Base-by-base conservation (phyloP, 192 early-diverging fungal species). In the Chytriomyces confervae region DNA sequence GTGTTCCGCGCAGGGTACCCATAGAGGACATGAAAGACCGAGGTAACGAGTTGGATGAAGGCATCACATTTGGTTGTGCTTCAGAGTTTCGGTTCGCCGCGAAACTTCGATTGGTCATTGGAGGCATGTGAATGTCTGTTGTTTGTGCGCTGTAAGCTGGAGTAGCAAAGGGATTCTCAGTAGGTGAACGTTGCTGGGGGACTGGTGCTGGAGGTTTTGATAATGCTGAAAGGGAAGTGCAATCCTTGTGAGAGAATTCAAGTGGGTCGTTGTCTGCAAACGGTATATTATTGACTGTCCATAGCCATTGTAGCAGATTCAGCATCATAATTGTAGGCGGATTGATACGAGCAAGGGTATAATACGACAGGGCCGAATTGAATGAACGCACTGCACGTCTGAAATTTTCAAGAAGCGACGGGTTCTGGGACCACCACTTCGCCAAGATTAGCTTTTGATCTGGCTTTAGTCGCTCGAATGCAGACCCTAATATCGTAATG, bases 231-330 rank as follows among this genome's bases (percentile, higher is more conserved):
- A 43, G 13, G 27, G 27, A 18, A 66, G 72, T 74, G 6, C 27
- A 16, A 44, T 74, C 72, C 8, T 2, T 36, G 61, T 74, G 61
- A n/a, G 7, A 10, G 46, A 74, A 74, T 61, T 74, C 7, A 7
- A 74, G 43, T 16, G 72, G 72, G n/a, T 74, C 72, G 47, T 62
- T 45, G 27, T 61, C 29, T 7, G 9, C 24, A 49, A 61, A 74
- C 5, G 72, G 72, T 7, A 9, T 27, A 46, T 74, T 74, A 46
- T 62, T 74, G 72, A 74, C 45, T 16, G 62, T 62, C 72, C 72
- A 74, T 16, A 74, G 72, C 72, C 72, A 74, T 45, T 74, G 61
- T 43, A 74, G 24, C 45, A 63, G 60, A 23, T 74, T 20, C 53
- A 74, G 29, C 11, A 29, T 27, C 6, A 49, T n/a, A 8, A 74